Evolutionary conservation across 2,329 filamentous ascomycete genomes (phyloP), one percentile per base, ranked within the genome.

Genomic region (Fusarium phyllophilum): DNA sequence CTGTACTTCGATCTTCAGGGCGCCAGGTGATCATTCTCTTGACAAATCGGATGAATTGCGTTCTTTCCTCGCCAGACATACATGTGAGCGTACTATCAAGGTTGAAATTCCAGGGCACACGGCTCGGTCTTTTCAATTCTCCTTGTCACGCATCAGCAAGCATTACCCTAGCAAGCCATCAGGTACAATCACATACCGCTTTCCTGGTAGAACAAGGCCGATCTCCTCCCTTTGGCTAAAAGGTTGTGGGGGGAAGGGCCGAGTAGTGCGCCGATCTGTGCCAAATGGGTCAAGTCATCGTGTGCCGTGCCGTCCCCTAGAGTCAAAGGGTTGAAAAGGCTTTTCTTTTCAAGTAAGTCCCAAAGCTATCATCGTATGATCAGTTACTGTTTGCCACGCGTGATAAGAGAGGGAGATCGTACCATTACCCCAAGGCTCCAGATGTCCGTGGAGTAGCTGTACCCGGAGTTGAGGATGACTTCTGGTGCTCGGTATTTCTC

Each of bases 361-460:
- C 52, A 70, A 5, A 70, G 45, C 73, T 75, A 20, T 26, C 29
- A 8, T 18, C 24, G 10, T 11, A 54, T 38, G 6, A 18, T 59
- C n/a, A 62, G 44, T 24, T 17, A 26, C 17, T 10, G 8, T 3
- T n/a, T 13, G 2, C 13, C 14, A 2, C 14, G 8, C 4, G 1
- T 11, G 5, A 13, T 6, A 20, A 2, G 3, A 12, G 13, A 36
- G 15, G 13, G 6, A 3, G 12, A 15, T 13, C 6, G 11, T 65
- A 78, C 77, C 73, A 76, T 63, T 7, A 72, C 71, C 1, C 76
- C 77, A 66, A 77, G 68, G 29, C 73, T 79, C 73, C 75, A 78
- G 22, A 79, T 74, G 24, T 79, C 75, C 1, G 71, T 55, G 2
- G 66, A 68, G 22, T 59, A 77, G 6, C 52, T 66, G 17, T 66